phyloP scores from a whole-genome alignment of 2,329 filamentous ascomycete genomes.

The Neocatenulostroma microsporum region DNA sequence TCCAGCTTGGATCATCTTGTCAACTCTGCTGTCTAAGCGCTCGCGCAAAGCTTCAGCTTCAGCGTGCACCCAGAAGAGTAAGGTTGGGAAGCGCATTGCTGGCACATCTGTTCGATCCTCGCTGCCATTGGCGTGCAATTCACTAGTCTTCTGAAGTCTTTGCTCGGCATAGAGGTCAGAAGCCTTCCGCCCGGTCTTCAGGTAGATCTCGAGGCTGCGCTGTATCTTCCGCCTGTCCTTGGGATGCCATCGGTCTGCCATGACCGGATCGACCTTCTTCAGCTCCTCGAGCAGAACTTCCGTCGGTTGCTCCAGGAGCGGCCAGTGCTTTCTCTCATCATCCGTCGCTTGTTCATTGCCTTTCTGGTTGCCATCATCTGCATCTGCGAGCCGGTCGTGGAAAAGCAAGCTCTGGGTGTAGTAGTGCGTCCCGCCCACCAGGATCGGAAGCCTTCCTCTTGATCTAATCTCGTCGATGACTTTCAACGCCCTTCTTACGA shows the following conservation, averaged over 20 bases:
- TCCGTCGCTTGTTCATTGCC: slow-evolving; percentile 32
- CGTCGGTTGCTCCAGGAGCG: slow-evolving; percentile 64
- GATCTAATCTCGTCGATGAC: slow-evolving; percentile 72
- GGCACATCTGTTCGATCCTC: no score
- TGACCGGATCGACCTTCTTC: slow-evolving; percentile 72
- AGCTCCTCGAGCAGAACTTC: slow-evolving; percentile 66
- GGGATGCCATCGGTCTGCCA: slow-evolving; percentile 90
- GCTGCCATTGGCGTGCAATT: background rate
- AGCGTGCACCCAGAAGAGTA: slow-evolving; percentile 84
- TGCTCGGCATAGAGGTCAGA: slow-evolving; percentile 86
- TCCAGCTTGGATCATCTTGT: slow-evolving; percentile 68
- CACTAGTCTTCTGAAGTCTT: slow-evolving; percentile 11
- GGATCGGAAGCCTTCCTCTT: slow-evolving; percentile 73
- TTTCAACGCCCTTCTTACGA: slow-evolving; percentile 59
- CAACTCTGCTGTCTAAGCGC: slow-evolving; percentile 68
- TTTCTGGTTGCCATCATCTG: background rate
- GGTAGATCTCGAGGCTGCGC: slow-evolving; percentile 81
- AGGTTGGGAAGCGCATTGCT: slow-evolving; percentile 50
- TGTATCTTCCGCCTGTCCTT: slow-evolving; percentile 85
- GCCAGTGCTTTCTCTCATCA: slow-evolving; percentile 40
- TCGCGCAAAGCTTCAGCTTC: slow-evolving; percentile 58
- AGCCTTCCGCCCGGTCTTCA: slow-evolving; percentile 71
- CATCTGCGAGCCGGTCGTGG: slow-evolving; percentile 56
- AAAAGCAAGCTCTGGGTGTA: slow-evolving; percentile 88
- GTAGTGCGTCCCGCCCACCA: slow-evolving; percentile 94